Conservation (phyloP, 805 yeast genomes). For the Monosporozyma yasuniensis region DNA sequence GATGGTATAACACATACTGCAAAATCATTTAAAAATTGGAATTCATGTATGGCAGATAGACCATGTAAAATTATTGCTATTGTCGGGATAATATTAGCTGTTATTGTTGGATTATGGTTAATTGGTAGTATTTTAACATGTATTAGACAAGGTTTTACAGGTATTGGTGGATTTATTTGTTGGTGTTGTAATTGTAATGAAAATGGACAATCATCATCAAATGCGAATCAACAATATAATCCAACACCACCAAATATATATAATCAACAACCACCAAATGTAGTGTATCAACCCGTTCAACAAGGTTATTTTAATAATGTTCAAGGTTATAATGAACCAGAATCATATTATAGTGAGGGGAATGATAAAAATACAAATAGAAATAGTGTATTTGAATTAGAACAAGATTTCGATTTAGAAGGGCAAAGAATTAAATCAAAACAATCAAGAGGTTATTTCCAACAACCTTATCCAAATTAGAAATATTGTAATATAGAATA, state of each 20-base stretch:
- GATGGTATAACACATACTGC: constrained; percentile 29
- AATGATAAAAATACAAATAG: not conserved
- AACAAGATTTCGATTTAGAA: constrained; percentile 28
- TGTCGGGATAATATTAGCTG: constrained; percentile 57
- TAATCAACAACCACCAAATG: constrained; percentile 20
- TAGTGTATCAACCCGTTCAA: constrained; percentile 26
- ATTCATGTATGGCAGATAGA: constrained; percentile 69
- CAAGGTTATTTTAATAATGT: constrained; percentile 4
- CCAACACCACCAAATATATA: constrained; percentile 1
- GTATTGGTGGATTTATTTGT: constrained; percentile 44
- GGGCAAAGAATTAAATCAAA: constrained; percentile 16
- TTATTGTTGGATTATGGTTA: constrained; percentile 46
- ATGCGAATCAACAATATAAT: not conserved
- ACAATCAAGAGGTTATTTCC: not conserved
- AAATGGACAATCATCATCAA: not conserved
- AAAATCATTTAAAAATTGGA: constrained; percentile 54
- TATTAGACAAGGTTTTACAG: constrained; percentile 46
- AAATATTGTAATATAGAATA: not conserved
- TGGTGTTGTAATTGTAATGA: constrained; percentile 30
- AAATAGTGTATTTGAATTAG: constrained; percentile 20
- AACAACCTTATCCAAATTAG: not conserved
- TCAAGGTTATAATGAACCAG: not conserved
- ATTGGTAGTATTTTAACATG: constrained; percentile 47
- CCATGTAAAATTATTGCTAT: constrained; percentile 71
- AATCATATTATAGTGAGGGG: not conserved